Base-by-base conservation (phyloP, 176 grass and related monocot species). In the Cenchrus fungigraminus region DNA sequence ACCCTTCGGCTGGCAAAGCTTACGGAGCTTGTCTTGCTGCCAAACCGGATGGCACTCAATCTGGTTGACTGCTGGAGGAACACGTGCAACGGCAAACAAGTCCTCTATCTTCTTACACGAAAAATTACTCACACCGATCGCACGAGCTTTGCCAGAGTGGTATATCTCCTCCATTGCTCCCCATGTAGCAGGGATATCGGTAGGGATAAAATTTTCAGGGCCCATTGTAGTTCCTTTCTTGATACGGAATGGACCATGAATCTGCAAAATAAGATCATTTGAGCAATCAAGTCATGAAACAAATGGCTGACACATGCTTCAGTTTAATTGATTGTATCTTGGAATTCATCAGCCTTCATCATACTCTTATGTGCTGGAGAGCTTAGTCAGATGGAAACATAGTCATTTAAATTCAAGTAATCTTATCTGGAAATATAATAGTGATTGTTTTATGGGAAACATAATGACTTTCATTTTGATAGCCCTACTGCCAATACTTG, bases 81-180 rank as follows among this genome's bases (percentile, higher is more conserved):
- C 91, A 12, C 52, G 85, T 20, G 88, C 88, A 7, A 87, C 12
- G 1, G 47, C 70, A 4, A 93, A 82, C 88, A 93, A 63, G 64
- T 90, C 88, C 56, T 66, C 77, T 58, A 90, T 40, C 69, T 90
- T 93, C 73, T 90, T 90, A 66, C 37, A 76, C 12, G 88, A 82
- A 46, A 93, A 93, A 78, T 93, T 93, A 20, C 85, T 91, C 9
- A 91, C 91, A 50, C 91, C 91, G 6, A 93, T 93, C 1, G 85
- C 85, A 14, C 79, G 85, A 47, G 85, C 78, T 47, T 91, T 93
- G 42, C 91, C 85, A 20, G 78, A 83, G 42, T 65, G 44, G 0
- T 88, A 86, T 34, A 90, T 7, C 66, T 85, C 91, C 72, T 93
- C 91, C 91, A 93, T 91, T 1, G 84, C 87, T 47, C 69, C 66